Percentiles rank a stretch among this genome's conserved stretches.
Conservation (phyloP, 441 rosid genomes). For the Erysimum pusillum region DNA sequence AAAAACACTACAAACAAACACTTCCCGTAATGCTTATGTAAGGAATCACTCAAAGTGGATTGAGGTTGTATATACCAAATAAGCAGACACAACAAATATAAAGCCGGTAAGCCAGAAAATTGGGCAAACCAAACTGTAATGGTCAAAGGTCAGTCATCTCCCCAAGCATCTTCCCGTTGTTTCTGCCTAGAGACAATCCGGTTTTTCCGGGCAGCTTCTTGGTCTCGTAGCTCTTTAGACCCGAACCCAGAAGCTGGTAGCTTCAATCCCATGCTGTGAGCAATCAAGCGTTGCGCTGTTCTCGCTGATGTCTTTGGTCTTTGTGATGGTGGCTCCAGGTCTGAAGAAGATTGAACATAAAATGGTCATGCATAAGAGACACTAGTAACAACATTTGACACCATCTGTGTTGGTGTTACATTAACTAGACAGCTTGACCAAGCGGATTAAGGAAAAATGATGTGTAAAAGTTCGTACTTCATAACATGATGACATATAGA, state of each 20-base stretch:
- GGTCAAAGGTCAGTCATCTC: constrained; percentile 61
- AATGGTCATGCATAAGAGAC: constrained; percentile 6
- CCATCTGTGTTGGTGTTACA: not conserved
- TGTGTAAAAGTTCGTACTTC: not conserved
- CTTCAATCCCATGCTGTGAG: constrained; percentile 90
- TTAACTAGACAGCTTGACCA: constrained; percentile 12
- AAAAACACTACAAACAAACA: constrained; percentile 5
- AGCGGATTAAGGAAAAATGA: not conserved
- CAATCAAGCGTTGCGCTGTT: constrained; percentile 90
- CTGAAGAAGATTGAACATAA: constrained; percentile 50
- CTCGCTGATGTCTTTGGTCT: constrained; percentile 90
- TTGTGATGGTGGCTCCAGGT: constrained; percentile 86
- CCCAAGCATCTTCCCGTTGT: constrained; percentile 92
- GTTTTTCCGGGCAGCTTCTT: constrained; percentile 86
- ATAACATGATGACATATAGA: constrained; percentile 5
- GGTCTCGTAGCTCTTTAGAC: constrained; percentile 69
- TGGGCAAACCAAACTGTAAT: not conserved
- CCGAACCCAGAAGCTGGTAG: constrained; percentile 66
- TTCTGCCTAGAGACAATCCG: constrained; percentile 81
- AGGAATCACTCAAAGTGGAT: constrained; percentile 32
- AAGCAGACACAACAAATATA: constrained; percentile 21
- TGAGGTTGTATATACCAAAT: constrained; percentile 19
- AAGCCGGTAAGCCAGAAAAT: constrained; percentile 25
- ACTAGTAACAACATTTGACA: not conserved
- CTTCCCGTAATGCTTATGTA: constrained; percentile 7